Conservation (phyloP, 2,329 filamentous ascomycete genomes). For the Nemania sp. region DNA sequence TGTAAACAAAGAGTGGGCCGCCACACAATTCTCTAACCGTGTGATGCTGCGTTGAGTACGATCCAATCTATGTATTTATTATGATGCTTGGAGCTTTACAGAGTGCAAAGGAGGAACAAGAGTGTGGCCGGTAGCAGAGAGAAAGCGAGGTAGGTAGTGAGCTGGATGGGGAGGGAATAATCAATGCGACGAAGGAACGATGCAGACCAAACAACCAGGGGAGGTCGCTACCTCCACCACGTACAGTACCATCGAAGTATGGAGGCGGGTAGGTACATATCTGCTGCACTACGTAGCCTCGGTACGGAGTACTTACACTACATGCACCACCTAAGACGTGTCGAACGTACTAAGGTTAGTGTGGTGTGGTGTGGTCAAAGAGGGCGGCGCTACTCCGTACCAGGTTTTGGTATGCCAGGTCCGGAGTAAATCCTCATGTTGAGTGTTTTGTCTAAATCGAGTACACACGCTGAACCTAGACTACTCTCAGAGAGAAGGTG, state of each 20-base stretch:
- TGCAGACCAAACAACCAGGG: constrained; percentile 17
- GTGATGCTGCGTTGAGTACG: constrained; percentile 2
- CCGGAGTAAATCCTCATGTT: too few relatives aligned
- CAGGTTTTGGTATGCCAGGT: too few relatives aligned
- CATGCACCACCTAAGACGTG: too few relatives aligned
- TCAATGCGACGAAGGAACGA: constrained; percentile 9
- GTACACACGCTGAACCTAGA: too few relatives aligned
- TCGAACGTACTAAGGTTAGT: too few relatives aligned
- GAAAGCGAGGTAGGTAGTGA: background rate
- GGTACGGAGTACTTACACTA: too few relatives aligned
- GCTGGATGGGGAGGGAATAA: background rate
- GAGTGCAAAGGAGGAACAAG: background rate
- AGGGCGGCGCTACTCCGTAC: too few relatives aligned
- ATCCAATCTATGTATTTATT: constrained; percentile 8
- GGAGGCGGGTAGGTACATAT: background rate
- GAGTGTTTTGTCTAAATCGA: too few relatives aligned
- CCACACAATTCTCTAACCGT: constrained; percentile 3
- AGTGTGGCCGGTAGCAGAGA: background rate
- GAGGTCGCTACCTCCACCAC: constrained; percentile 3
- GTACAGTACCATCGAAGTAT: too few relatives aligned
- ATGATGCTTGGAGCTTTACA: constrained; percentile 9
- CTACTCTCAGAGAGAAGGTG: too few relatives aligned
- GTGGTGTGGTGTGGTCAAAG: too few relatives aligned
- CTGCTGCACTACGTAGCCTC: background rate
- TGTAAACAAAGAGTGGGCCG: constrained; percentile 6